Evolutionary conservation across 176 grass and related monocot genomes (phyloP).

Genomic region (Eleusine indica): DNA sequence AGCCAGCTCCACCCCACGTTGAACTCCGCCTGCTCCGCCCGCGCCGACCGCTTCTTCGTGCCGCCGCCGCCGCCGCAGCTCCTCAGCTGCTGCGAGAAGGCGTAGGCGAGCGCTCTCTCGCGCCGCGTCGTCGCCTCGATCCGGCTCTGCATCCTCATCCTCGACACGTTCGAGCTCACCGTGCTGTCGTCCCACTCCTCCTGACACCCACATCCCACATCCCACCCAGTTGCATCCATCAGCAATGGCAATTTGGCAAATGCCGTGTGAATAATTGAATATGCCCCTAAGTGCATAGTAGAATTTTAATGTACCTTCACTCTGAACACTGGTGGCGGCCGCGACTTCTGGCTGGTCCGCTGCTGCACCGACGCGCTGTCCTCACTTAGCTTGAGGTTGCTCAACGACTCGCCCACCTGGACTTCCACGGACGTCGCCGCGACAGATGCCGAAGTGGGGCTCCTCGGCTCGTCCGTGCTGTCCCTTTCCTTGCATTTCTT

Average conservation of each 20-base stretch:
- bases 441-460: constrained; percentile 49
- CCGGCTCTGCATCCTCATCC: constrained; percentile 76
- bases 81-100: constrained; percentile 95
- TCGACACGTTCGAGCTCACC: constrained; percentile 74
- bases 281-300: not conserved
- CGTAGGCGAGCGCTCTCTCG: constrained; percentile 89
- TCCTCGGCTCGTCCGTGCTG: constrained; percentile 32
- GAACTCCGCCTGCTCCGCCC: constrained; percentile 53
- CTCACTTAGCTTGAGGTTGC: constrained; percentile 58
- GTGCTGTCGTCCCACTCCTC: constrained; percentile 99
- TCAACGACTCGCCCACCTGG: constrained; percentile 68
- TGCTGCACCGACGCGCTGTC: constrained; percentile 59
- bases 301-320: constrained; percentile 57
- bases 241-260: not conserved
- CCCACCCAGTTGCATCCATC: not conserved
- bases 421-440: constrained; percentile 70
- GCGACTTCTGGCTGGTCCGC: constrained; percentile 45
- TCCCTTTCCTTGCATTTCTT: constrained; percentile 14
- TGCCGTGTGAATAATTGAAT: too few relatives aligned
- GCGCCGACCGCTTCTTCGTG: constrained; percentile 62
- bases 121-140: constrained; percentile 90
- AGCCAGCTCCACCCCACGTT: constrained; percentile 98
- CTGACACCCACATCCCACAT: constrained; percentile 21
- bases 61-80: constrained; percentile 49
- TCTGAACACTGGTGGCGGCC: constrained; percentile 50